Evolutionary conservation across 768 basidiomycete species (phyloP), one percentile per base, ranked within the genome.

Genomic region (Steccherinum ochraceum): DNA sequence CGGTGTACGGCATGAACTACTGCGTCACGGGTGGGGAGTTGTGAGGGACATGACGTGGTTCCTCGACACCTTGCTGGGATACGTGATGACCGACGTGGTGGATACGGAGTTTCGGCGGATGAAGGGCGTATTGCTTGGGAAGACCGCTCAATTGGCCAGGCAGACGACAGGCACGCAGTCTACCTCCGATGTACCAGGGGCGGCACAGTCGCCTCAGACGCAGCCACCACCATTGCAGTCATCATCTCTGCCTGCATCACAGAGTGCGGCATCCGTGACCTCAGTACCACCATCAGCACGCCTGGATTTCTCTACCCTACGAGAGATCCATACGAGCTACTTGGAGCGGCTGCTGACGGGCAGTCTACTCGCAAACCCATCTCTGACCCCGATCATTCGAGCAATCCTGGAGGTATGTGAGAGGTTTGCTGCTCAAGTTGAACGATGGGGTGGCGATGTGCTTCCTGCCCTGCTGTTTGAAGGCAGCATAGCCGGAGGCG

Each of bases 31-130:
- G 1, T 96, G 93, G 93, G 90, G 89, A 1, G 78, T 86, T 24
- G 85, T 93, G 5, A 71, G 90, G 60, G 82, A 87, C 60, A 93
- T 94, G 92, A 79, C 83, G 40, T 94, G 91, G 90, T 94, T 93
- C 62, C 71, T 95, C 51, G 91, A 93, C 63, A 83, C 82, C 23
- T 61, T 96, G 2, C 69, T 89, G 49, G 83, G 82, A 10, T 94
- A 96, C 64, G 80, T 91, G 53, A 89, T 91, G 89, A 86, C 79
- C 60, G 93, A 95, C 55, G 92, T 95, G 7, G 76, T 93, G 26
- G 92, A 93, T 53, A 78, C 83, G 13, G 92, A 95, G 62, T 93
- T 88, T 61, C 69, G 78, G 50, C 75, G 78, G 56, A 68, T 95
- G 57, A 87, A 85, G 62, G 78, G 74, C 30, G 66, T 81, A 24